Base-by-base conservation (phyloP, 805 yeast genomes). In the Yueomyces sinensis region DNA sequence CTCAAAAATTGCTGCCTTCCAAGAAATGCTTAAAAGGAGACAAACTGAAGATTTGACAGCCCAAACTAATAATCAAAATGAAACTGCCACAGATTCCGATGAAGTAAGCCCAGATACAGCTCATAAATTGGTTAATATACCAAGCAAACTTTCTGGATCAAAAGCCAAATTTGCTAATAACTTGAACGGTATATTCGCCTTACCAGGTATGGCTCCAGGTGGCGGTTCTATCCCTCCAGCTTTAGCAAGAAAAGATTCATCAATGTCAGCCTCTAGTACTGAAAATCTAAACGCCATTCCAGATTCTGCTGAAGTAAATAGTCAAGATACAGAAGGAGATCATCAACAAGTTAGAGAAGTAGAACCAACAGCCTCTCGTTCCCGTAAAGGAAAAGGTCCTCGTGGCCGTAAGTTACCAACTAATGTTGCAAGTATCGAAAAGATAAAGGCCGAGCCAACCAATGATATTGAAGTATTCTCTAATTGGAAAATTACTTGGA, bases 1-100 rank as follows among this genome's bases (percentile, higher is more conserved):
- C 0, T 75, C 84, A 1, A 78, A 68, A 41, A 81, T 81, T 39
- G 86, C 87, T 1, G 86, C 86, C 0, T 81, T 81, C 52, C 93
- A 81, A 49, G 80, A 78, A 47, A 73, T 78, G 79, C 62, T 81
- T 36, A 70, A 70, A 33, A 63, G 65, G 40, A 68, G 65, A 40
- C 76, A 70, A 46, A 50, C 55, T 25, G 56, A 62, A 37, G 63
- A 63, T 30, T 67, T 76, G 44, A 82, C 74, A 44, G 70, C 66
- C 58, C 66, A 34, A 61, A 61, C 22, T 52, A 53, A 31, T 9
- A 28, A n/a, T 9, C 18, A 31, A 19, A 28, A 33, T n/a, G 28
- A 29, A 16, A 28, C 17, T 5, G 9, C 18, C 14, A 18, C 27
- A n/a, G 27, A n/a, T 24, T 27, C n/a, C 18, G 30, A 18, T 9